Base-by-base conservation (phyloP, 495 filamentous ascomycete genomes). In the Astrocystis sublimbata region DNA sequence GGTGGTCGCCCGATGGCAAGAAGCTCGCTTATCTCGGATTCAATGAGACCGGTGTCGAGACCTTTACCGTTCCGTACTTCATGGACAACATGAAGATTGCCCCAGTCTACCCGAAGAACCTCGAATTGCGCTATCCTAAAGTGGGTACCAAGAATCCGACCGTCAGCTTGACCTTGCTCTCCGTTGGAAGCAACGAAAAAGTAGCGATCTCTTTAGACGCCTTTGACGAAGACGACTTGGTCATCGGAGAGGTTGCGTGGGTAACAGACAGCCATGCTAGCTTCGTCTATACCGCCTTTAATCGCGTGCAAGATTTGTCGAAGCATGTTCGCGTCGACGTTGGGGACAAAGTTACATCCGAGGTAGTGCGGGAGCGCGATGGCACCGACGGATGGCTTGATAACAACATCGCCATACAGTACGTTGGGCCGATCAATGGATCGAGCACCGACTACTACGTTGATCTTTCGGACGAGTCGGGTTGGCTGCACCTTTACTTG, bases 211-310 rank as follows among this genome's bases (percentile, higher is more conserved):
- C 74, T 0, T 70, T 83, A 45, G 69, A 75, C 4, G 78, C 79
- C 12, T 85, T 77, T 64, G 58, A 75, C 0, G 71, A 72, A 0
- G 76, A 84, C 30, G 79, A 86, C 36, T 63, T 83, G 12, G 75
- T 86, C 24, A 76, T 86, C 58, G 81, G 82, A 9, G 84, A 86
- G 63, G 75, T 86, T 4, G 77, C 81, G 0, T 86, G 84, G 84
- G 73, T 86, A 1, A 83, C 84, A 0, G 78, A 79, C 8, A 68
- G 65, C 4, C 83, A 85, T 60, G 70, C 74, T 36, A 77, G 74
- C 53, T 72, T 85, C 56, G 72, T 85, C 17, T 81, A 84, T 71
- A 78, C 82, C 17, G 78, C 81, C 1, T 84, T 78, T 65, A 85
- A 86, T 67, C 79, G 84, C 6, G 82, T 85, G 15, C 83, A 86